Evolutionary conservation across 2,329 filamentous ascomycete genomes (phyloP).

Genomic region (Sclerotinia minor): DNA sequence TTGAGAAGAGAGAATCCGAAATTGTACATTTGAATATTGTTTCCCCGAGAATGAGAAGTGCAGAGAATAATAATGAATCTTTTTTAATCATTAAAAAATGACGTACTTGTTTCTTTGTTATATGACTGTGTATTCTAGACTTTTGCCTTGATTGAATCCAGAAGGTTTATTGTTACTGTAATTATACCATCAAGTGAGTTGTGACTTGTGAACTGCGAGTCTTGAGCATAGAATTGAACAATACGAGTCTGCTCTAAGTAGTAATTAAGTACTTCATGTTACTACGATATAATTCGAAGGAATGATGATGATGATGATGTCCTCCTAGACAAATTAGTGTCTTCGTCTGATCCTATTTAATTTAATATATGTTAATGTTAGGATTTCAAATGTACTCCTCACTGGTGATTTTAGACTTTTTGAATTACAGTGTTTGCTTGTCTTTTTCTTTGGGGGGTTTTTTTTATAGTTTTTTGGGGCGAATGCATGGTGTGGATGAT

Average conservation of each 20-base stretch:
- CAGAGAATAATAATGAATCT: conserved; percentile 25
- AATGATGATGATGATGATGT: background rate
- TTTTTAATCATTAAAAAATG: conserved; percentile 7
- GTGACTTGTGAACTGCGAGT: background rate
- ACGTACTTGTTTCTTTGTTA: background rate
- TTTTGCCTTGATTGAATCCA: too few species aligned
- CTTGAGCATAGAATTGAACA: background rate
- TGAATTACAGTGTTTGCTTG: too few species aligned
- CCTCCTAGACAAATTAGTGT: background rate
- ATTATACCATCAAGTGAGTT: background rate
- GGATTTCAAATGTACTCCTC: too few species aligned
- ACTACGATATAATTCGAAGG: background rate
- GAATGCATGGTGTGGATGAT: too few species aligned
- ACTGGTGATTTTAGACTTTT: too few species aligned
- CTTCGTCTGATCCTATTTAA: too few species aligned
- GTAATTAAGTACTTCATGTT: too few species aligned
- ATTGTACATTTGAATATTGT: conserved; percentile 36
- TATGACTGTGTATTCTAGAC: background rate
- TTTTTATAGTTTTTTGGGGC: too few species aligned
- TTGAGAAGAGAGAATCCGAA: conserved; percentile 36
- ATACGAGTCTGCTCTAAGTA: background rate
- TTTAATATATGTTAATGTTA: too few species aligned
- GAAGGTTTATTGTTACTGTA: background rate
- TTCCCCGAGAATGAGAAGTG: conserved; percentile 19
- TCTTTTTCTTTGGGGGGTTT: too few species aligned